Percentiles rank a stretch among this genome's conserved stretches.
Evolutionary conservation across 1,284 basidiomycete species (phyloP).

Genomic region (Pseudozyma hubeiensis): DNA sequence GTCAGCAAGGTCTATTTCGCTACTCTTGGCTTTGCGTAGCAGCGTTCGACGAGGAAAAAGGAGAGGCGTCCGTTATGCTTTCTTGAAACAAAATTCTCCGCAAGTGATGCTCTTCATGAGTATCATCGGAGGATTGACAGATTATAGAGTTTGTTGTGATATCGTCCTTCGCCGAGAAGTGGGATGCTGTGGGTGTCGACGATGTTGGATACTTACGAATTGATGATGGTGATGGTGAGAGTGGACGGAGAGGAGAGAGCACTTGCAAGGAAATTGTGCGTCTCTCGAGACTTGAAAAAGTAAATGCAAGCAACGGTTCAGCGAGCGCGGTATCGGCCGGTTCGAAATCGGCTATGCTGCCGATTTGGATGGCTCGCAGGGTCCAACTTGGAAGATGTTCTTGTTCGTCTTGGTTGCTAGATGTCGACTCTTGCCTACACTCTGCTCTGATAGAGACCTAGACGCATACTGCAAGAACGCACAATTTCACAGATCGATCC

Average conservation of each 20-base stretch:
- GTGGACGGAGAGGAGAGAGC: background rate
- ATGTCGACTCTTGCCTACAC: background rate
- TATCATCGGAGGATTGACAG: constrained; percentile 49
- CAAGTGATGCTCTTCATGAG: constrained; percentile 1
- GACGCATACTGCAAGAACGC: background rate
- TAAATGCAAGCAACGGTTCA: no score
- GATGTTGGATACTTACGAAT: constrained; percentile 11
- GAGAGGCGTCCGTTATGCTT: constrained; percentile 11
- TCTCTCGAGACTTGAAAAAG: background rate
- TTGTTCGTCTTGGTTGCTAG: no score
- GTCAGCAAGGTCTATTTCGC: background rate
- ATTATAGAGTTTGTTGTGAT: constrained; percentile 37
- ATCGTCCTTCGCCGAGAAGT: constrained; percentile 31
- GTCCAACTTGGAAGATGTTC: constrained; percentile 1
- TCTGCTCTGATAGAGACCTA: no score
- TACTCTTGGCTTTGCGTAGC: no score
- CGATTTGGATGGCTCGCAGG: constrained; percentile 3
- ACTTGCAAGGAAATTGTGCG: background rate
- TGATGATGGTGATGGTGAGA: constrained; percentile 16
- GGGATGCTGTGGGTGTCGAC: background rate
- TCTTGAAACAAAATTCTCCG: constrained; percentile 12
- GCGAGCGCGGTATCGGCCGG: constrained; percentile 13
- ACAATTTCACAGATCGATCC: background rate
- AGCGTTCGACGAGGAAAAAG: background rate
- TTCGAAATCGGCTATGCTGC: background rate